These are phyloP conservation scores for Pisolithus albus DNA, from an alignment of 768 basidiomycete species.

Conservation along the genomic window DNA sequence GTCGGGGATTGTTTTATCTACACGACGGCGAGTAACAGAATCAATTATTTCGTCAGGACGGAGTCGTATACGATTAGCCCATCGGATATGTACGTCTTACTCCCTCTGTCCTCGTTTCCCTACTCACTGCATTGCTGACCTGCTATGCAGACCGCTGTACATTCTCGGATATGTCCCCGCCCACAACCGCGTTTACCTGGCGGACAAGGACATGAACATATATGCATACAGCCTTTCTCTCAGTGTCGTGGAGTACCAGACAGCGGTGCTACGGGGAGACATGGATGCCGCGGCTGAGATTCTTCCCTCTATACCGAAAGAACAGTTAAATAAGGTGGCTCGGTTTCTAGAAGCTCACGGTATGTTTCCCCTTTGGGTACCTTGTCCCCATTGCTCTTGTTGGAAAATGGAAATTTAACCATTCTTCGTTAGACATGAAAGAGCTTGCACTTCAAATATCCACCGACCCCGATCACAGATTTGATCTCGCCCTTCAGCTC, in stretches of 20 bases:
- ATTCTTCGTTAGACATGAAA: conserved; percentile 58
- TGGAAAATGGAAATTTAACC: neutral
- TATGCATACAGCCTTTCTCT: conserved; percentile 78
- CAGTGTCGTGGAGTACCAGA: conserved; percentile 92
- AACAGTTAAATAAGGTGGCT: conserved; percentile 89
- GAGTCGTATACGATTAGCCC: conserved; percentile 93
- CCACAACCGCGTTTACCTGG: conserved; percentile 91
- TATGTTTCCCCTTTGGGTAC: conserved; percentile 25
- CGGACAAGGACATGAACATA: conserved; percentile 89
- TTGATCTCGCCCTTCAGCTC: conserved; percentile 83
- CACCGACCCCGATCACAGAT: conserved; percentile 91
- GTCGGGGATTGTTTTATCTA: conserved; percentile 98
- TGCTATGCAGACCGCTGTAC: conserved; percentile 62
- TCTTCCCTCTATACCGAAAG: conserved; percentile 76
- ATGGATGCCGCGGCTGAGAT: conserved; percentile 79
- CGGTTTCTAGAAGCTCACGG: conserved; percentile 90
- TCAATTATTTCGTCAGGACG: conserved; percentile 91
- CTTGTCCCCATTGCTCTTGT: neutral
- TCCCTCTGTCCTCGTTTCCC: conserved; percentile 1
- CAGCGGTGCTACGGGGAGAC: conserved; percentile 86
- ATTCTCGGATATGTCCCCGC: conserved; percentile 91
- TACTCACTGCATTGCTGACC: neutral
- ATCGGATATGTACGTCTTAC: conserved; percentile 76
- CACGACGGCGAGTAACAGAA: conserved; percentile 79
- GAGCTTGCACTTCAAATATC: conserved; percentile 91